phyloP scores from a whole-genome alignment of 805 yeast species.

The Lipomyces sp. region DNA sequence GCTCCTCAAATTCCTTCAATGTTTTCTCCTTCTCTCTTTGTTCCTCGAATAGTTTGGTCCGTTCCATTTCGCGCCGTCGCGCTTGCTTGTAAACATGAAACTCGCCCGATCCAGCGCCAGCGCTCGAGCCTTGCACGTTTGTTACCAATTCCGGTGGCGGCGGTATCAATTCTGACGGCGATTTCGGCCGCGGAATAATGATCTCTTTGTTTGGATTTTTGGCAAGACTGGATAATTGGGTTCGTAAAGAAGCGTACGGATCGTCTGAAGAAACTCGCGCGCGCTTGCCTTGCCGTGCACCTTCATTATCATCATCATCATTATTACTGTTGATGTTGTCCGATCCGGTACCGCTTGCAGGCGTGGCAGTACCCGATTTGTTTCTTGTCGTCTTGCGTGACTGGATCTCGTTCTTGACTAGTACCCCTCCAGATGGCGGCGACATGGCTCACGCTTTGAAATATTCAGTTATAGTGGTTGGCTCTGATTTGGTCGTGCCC shows the following conservation, averaged over 20 bases:
- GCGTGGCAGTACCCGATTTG: not conserved
- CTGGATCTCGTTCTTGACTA: constrained; percentile 23
- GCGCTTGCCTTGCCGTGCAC: not conserved
- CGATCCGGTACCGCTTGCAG: not conserved
- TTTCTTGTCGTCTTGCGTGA: not conserved
- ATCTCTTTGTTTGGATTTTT: constrained; percentile 24
- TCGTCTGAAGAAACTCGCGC: constrained; percentile 13
- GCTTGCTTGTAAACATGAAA: constrained; percentile 47
- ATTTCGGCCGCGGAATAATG: constrained; percentile 25
- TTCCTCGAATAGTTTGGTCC: constrained; percentile 39
- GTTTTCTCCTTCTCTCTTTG: constrained; percentile 37
- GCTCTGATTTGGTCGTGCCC: not conserved
- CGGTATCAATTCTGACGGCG: constrained; percentile 26
- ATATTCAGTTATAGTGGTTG: not conserved
- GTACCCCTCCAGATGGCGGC: constrained; percentile 21
- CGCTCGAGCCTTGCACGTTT: constrained; percentile 44
- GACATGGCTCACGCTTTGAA: constrained; percentile 10
- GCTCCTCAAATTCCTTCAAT: constrained; percentile 40
- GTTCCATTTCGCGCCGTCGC: constrained; percentile 43
- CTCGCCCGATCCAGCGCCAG: constrained; percentile 50
- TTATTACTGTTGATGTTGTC: too few relatives aligned
- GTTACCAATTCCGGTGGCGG: constrained; percentile 43
- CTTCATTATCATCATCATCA: too few relatives aligned
- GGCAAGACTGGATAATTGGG: constrained; percentile 22
- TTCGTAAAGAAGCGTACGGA: constrained; percentile 22